Conservation (phyloP, 2,329 filamentous ascomycete species). For the Sarocladiaceae sp. region DNA sequence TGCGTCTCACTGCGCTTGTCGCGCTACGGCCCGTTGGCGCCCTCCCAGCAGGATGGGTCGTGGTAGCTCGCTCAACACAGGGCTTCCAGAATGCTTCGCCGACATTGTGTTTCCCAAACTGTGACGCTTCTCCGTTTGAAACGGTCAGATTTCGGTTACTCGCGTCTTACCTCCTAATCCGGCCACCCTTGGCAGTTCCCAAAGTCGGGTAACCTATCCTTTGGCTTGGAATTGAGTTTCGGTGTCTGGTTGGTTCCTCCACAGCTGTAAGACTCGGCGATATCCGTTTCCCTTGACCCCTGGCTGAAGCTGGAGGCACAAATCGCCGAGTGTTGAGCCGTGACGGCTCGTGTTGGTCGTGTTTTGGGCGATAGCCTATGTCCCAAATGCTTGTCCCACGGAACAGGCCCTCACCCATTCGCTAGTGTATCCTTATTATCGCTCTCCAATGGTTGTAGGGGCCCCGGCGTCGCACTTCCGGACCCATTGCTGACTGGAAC, state of each 20-base stretch:
- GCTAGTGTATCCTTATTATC: no score
- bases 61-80: not conserved
- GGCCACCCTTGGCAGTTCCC: no score
- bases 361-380: not conserved
- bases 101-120: not conserved
- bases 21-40: not conserved
- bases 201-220: not conserved
- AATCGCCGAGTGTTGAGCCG: not conserved
- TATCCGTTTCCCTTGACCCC: not conserved
- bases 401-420: no score
- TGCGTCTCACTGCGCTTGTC: constrained; percentile 1
- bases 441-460: not conserved
- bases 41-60: not conserved
- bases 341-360: not conserved
- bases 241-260: not conserved
- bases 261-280: not conserved
- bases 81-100: constrained; percentile 6
- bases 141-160: not conserved
- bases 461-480: not conserved
- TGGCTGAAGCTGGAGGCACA: not conserved
- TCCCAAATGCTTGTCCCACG: not conserved
- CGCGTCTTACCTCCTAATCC: no score
- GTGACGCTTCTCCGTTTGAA: not conserved
- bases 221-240: not conserved
- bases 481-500: constrained; percentile 1